A percentile compares a stretch with the other conserved stretches of the same genome.
These are phyloP conservation scores for Heracleum sosnowskyi DNA, from an alignment of 129 eudicot species.

Conservation along the genomic window DNA sequence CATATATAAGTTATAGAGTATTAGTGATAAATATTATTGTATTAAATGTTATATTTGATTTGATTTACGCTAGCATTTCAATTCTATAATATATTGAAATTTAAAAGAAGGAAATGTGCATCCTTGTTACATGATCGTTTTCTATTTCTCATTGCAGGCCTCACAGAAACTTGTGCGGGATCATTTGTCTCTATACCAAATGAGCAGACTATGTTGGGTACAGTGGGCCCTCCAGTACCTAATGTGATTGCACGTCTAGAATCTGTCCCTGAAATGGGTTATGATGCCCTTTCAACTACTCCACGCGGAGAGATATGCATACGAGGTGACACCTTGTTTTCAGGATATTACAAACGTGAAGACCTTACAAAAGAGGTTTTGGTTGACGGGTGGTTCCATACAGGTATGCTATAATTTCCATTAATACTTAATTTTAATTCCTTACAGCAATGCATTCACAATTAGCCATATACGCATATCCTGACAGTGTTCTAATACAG, in stretches of 20 bases:
- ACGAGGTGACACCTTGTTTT: slow-evolving; percentile 53
- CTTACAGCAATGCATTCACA: slow-evolving; percentile 13
- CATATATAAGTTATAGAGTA: neutral
- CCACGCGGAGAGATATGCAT: slow-evolving; percentile 81
- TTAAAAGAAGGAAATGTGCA: neutral
- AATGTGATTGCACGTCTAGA: slow-evolving; percentile 65
- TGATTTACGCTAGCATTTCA: neutral
- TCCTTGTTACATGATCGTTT: neutral
- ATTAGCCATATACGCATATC: neutral
- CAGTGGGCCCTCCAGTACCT: slow-evolving; percentile 89
- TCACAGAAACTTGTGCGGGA: slow-evolving; percentile 86
- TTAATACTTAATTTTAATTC: neutral
- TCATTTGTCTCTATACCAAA: slow-evolving; percentile 67
- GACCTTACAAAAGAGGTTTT: slow-evolving; percentile 82
- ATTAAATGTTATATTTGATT: neutral
- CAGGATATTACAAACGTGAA: slow-evolving; percentile 74
- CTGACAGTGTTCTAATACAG: slow-evolving; percentile 23
- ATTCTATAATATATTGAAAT: neutral
- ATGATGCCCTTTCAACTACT: slow-evolving; percentile 59
- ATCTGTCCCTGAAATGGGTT: slow-evolving; percentile 80
- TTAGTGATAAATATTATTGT: neutral
- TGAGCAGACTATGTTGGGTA: slow-evolving; percentile 58
- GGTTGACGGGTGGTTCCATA: slow-evolving; percentile 78
- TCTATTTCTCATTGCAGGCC: slow-evolving; percentile 30
- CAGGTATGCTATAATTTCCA: slow-evolving; percentile 35